Conservation (phyloP, 2,329 filamentous ascomycete species). For the Calonectria henricotiae region DNA sequence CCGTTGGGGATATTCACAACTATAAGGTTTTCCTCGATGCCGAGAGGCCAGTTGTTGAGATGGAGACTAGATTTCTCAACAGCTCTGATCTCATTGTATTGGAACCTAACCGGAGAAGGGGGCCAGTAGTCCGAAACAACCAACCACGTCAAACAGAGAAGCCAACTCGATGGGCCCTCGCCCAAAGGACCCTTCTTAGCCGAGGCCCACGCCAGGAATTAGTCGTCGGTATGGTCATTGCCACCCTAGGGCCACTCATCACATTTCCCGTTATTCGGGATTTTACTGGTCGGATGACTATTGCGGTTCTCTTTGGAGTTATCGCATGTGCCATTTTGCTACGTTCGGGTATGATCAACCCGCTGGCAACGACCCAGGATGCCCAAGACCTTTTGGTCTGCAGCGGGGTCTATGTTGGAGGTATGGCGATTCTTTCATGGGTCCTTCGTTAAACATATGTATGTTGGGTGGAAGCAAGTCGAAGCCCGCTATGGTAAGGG, state of each 20-base stretch:
- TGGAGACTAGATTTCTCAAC: conserved; percentile 75
- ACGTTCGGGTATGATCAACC: conserved; percentile 48
- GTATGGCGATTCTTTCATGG: conserved; percentile 57
- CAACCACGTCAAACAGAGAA: conserved; percentile 15
- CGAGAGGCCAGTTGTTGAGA: conserved; percentile 70
- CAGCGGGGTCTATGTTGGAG: conserved; percentile 56
- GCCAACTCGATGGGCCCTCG: background rate
- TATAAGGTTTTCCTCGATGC: conserved; percentile 71
- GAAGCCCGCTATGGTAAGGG: background rate
- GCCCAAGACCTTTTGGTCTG: conserved; percentile 50
- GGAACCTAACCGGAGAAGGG: conserved; percentile 30
- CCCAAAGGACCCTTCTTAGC: conserved; percentile 10
- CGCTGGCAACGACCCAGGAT: conserved; percentile 41
- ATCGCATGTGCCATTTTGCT: conserved; percentile 59
- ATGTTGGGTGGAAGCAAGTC: background rate
- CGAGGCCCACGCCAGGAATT: conserved; percentile 27
- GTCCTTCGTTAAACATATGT: conserved; percentile 17
- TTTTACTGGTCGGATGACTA: conserved; percentile 72
- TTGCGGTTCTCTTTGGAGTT: conserved; percentile 69
- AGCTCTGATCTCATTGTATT: conserved; percentile 66
- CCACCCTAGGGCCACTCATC: conserved; percentile 71
- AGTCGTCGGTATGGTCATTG: conserved; percentile 47
- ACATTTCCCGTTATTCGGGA: conserved; percentile 72
- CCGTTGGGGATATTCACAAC: conserved; percentile 64
- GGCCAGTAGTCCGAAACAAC: conserved; percentile 38